Evolutionary conservation across 2,329 filamentous ascomycete species (phyloP).

Genomic region (Epichloe gansuensis): DNA sequence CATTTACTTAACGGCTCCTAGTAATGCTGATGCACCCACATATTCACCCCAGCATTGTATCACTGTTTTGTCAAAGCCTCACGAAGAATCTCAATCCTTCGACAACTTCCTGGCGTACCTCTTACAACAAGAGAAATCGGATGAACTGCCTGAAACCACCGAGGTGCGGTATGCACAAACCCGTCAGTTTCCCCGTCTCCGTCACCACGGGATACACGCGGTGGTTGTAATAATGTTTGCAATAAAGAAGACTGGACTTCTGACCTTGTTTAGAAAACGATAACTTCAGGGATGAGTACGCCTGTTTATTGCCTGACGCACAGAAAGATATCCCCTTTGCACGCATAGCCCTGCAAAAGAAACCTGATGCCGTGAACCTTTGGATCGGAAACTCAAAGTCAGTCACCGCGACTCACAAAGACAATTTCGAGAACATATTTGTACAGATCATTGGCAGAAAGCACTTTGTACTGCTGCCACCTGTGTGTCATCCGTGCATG

Average conservation of each 20-base stretch:
- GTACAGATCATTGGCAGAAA: conserved; percentile 63
- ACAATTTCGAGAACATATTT: conserved; percentile 80
- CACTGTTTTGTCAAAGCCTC: conserved; percentile 56
- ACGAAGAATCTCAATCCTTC: conserved; percentile 54
- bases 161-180: conserved; percentile 66
- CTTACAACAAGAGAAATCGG: conserved; percentile 39
- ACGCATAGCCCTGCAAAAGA: conserved; percentile 51
- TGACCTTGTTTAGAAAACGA: conserved; percentile 51
- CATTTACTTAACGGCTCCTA: conserved; percentile 7
- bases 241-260: neutral
- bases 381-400: conserved; percentile 68
- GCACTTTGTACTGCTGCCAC: conserved; percentile 64
- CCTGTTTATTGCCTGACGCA: conserved; percentile 48
- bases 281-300: conserved; percentile 65
- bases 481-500: conserved; percentile 56
- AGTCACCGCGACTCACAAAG: conserved; percentile 63
- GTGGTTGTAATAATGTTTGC: neutral
- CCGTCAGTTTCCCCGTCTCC: conserved; percentile 33
- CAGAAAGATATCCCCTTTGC: conserved; percentile 58
- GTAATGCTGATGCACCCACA: conserved; percentile 27
- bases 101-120: conserved; percentile 49
- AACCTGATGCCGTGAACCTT: conserved; percentile 67
- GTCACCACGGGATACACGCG: neutral
- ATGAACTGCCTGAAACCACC: conserved; percentile 14
- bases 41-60: conserved; percentile 15